Base-by-base conservation (phyloP, 2,329 filamentous ascomycete genomes). In the Sphaerulina musiva region DNA sequence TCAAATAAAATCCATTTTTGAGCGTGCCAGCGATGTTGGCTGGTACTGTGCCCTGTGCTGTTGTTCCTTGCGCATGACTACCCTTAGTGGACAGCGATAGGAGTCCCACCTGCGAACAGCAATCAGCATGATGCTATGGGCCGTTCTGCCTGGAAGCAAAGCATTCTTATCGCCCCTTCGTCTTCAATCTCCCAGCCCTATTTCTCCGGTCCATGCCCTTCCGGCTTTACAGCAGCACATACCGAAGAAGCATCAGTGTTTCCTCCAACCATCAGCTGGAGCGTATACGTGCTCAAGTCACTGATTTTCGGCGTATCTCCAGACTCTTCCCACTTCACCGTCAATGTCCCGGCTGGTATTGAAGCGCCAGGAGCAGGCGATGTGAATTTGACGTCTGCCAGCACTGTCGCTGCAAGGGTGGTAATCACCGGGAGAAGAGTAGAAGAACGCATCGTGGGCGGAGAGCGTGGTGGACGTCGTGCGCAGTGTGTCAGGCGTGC, bases 231-330 rank as follows among this genome's bases (percentile, higher is more conserved):
- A 36, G 40, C 31, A 11, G n/a, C 26, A 59, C 69, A 54, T 69
- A 81, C 75, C 72, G 76, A 73, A 55, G 72, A 71, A 51, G 68
- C 70, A 14, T 69, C 71, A 2, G 72, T 69, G 64, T 84, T 80
- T 44, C 82, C 80, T 51, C 83, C 83, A 6, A 80, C 78, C 63
- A 80, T 81, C 20, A 87, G 71, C 60, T 78, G 79, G 46, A 87
- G 68, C 56, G 79, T 72, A 67, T 82, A 87, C 14, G 74, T 73
- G 2, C 70, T 67, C 41, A 84, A 71, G 53, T 79, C 73, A 6
- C 75, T 64, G 36, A 83, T 66, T 2, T 70, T 64, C 2, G 81
- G 80, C 42, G 73, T 68, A 17, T 70, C 69, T 40, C 78, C 78
- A 29, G 76, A 76, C 14, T 84, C 81, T 54, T 74, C 72, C 81